Evolutionary conservation across 106 monocot species (phyloP).

Genomic region (Triglochin maritima): DNA sequence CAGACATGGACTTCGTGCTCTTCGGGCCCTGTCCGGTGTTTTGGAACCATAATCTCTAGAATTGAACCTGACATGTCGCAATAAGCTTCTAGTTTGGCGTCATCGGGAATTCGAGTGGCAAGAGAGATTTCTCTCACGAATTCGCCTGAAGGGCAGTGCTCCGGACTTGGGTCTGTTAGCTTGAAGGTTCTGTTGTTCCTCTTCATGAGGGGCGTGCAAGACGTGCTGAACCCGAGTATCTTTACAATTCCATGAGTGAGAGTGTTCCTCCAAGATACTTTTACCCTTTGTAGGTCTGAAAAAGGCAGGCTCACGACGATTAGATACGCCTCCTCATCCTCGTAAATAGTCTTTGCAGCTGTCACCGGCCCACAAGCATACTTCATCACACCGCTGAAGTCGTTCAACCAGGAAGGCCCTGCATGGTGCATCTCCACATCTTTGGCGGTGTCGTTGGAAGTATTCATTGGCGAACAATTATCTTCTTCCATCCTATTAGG

Average conservation of each 20-base stretch:
- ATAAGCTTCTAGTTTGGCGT: constrained; percentile 25
- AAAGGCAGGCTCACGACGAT: constrained; percentile 29
- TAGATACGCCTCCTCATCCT: constrained; percentile 25
- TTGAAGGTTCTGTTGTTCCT: constrained; percentile 24
- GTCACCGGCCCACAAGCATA: constrained; percentile 25
- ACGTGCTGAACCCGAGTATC: constrained; percentile 23
- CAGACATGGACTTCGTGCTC: constrained; percentile 30
- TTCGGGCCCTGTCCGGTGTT: constrained; percentile 23
- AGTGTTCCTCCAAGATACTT: constrained; percentile 28
- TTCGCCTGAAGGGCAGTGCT: constrained; percentile 27
- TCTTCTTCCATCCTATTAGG: constrained; percentile 19
- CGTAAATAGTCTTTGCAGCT: constrained; percentile 28
- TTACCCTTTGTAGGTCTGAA: constrained; percentile 20
- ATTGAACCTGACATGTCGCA: constrained; percentile 18
- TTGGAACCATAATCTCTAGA: constrained; percentile 26
- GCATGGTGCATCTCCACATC: constrained; percentile 11
- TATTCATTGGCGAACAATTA: constrained; percentile 2
- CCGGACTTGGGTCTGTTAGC: constrained; percentile 21
- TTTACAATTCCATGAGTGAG: constrained; percentile 27
- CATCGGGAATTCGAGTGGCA: constrained; percentile 26
- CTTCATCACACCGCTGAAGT: constrained; percentile 30
- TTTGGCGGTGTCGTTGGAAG: background rate
- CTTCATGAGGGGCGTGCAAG: constrained; percentile 24
- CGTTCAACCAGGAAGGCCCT: constrained; percentile 21
- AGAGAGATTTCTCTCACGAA: constrained; percentile 26